Conservation (phyloP, 202 grass and related monocot genomes). For the Panicum virgatum region DNA sequence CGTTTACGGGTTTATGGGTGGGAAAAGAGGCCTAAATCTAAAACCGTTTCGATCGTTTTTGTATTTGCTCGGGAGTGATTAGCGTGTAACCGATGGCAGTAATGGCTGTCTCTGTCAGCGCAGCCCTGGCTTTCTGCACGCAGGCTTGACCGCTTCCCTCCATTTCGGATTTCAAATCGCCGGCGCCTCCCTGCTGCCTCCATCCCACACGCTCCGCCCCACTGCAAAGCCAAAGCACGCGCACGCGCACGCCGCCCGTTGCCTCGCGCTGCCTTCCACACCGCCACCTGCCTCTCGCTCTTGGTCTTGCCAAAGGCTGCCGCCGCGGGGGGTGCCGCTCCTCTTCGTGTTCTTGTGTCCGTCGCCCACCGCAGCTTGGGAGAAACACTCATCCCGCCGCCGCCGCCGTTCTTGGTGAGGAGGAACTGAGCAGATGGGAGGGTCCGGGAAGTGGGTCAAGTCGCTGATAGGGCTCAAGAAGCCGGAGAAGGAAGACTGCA, state of each 20-base stretch:
- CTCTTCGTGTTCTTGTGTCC: background rate
- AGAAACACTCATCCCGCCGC: background rate
- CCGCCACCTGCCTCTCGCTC: background rate
- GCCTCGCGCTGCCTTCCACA: background rate
- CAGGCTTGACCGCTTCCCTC: constrained; percentile 42
- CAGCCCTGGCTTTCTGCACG: constrained; percentile 34
- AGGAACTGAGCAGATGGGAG: constrained; percentile 33
- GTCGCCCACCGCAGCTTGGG: background rate
- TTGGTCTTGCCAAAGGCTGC: constrained; percentile 34
- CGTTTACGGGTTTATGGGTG: too few relatives aligned
- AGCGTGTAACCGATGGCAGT: background rate
- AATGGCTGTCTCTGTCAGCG: constrained; percentile 20
- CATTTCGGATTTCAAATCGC: constrained; percentile 90
- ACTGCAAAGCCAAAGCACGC: constrained; percentile 38
- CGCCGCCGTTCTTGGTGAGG: constrained; percentile 22
- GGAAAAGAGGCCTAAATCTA: too few relatives aligned
- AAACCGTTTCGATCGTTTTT: background rate
- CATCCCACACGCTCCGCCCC: background rate
- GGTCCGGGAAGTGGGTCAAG: constrained; percentile 91
- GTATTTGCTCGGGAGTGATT: background rate
- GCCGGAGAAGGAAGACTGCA: constrained; percentile 65
- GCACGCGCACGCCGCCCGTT: constrained; percentile 35
- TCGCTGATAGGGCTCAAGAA: constrained; percentile 90
- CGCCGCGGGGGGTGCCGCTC: background rate
- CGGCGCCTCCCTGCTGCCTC: constrained; percentile 34